Evolutionary conservation across 441 rosid species (phyloP).

Genomic region (Gossypium gossypioides): DNA sequence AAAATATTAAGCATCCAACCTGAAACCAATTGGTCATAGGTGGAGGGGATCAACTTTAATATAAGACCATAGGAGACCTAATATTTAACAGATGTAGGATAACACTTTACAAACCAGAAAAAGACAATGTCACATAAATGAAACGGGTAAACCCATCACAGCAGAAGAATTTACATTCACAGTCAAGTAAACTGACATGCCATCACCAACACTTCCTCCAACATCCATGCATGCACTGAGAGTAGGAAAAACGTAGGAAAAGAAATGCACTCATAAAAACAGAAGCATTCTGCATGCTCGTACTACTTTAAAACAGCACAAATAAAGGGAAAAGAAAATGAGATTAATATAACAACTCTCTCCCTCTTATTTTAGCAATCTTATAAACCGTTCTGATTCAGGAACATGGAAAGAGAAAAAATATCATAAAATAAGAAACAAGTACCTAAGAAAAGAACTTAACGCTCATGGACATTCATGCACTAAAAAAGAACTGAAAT

Average conservation of each 20-base stretch:
- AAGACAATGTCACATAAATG: not conserved
- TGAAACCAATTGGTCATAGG: not conserved
- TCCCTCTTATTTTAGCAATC: not conserved
- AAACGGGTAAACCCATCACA: not conserved
- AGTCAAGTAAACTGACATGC: not conserved
- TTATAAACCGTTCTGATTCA: not conserved
- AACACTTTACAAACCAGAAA: not conserved
- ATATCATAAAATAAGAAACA: not conserved
- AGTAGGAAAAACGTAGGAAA: not conserved
- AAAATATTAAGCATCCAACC: not conserved
- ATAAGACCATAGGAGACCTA: not conserved
- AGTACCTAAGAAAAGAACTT: not conserved
- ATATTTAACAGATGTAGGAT: not conserved
- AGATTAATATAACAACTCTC: not conserved
- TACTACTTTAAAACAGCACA: not conserved
- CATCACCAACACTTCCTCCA: not conserved
- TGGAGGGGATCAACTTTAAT: not conserved
- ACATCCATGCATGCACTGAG: not conserved
- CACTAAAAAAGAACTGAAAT: not conserved
- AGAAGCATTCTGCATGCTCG: not conserved
- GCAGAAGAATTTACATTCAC: not conserved
- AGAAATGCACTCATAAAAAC: not conserved
- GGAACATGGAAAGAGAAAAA: not conserved
- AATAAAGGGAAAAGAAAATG: conserved; percentile 8
- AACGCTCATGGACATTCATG: not conserved